Base-by-base conservation (phyloP, 352 stramenopile genomes). In the Bremia lactucae region DNA sequence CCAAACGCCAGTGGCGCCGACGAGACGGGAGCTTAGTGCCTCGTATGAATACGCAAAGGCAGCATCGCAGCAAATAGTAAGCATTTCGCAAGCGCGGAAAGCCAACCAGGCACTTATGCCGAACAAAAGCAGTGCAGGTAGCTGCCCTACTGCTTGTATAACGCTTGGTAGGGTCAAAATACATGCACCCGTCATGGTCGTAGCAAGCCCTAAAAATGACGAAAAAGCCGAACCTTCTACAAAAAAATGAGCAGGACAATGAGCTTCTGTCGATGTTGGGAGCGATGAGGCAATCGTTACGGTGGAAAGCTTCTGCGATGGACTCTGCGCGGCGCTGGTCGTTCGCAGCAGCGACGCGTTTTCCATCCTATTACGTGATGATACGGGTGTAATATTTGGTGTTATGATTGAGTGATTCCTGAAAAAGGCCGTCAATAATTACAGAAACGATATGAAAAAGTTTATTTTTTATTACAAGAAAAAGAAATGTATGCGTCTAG, bases 131-230 rank as follows among this genome's bases (percentile, higher is more conserved):
- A 87, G 28, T 0, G 68, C 59, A 1, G 67, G 67, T 3, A 70
- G 14, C n/a, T 80, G 54, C 9, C 72, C 72, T 10, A 80, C 62
- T 16, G 73, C 75, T 23, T 78, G 68, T 9, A 86, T 44, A 10
- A 79, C 72, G 42, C 75, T 66, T 0, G 75, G 78, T 11, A 91
- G 60, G 29, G 73, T 77, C 44, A 91, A 64, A 31, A 91, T 79
- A 40, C 67, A 80, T n/a, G 78, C 71, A 11, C 75, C 75, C 49
- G 79, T 87, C 78, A 91, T 91, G 33, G 78, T 91, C 19, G 75
- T 85, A 25, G 77, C 77, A 13, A 91, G 62, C 0, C 75, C 78
- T 29, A 91, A 58, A 42, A 79, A 91, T 3, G 73, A 80, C 53
- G 75, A 87, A 22, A 86, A 48, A 16, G 72, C 65, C 16, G 70